Evolutionary conservation across 108 stramenopile species (phyloP).

Genomic region (Fistulifera solaris): DNA sequence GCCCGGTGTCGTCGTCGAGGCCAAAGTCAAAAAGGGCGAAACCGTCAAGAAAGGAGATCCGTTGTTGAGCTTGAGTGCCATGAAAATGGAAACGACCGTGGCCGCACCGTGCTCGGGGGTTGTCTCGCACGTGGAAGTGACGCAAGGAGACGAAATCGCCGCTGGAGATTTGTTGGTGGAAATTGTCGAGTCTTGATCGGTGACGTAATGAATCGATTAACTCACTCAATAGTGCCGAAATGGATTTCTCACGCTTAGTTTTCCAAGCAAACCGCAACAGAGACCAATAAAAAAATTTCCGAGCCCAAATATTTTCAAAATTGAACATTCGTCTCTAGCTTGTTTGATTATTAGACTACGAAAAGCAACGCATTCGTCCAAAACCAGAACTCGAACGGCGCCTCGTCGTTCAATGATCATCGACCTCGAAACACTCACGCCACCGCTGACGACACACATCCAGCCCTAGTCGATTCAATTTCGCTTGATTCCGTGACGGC

Average conservation of each 20-base stretch:
- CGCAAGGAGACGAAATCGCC: conserved; percentile 79
- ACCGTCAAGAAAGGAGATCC: conserved; percentile 83
- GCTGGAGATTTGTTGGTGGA: conserved; percentile 89
- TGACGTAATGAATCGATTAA: too few species aligned
- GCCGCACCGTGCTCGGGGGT: conserved; percentile 66
- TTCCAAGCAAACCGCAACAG: too few species aligned
- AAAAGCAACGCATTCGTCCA: too few species aligned
- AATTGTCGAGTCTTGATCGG: conserved; percentile 57
- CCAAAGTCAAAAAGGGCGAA: conserved; percentile 83
- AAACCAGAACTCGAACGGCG: too few species aligned
- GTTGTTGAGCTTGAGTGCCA: conserved; percentile 81
- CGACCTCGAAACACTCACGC: conserved; percentile 8
- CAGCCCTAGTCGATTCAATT: conserved; percentile 15
- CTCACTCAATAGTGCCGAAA: too few species aligned
- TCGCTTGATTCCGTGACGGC: conserved; percentile 22
- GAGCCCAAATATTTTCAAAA: too few species aligned
- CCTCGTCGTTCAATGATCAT: too few species aligned
- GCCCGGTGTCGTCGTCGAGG: conserved; percentile 92
- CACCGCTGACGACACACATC: conserved; percentile 19
- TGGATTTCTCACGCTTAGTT: too few species aligned
- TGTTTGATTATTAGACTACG: too few species aligned
- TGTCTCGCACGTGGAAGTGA: conserved; percentile 69
- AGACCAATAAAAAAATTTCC: too few species aligned
- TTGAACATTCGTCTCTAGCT: too few species aligned
- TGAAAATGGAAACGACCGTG: conserved; percentile 98